These are phyloP conservation scores for Sarcomyxa edulis DNA, from an alignment of 768 basidiomycete genomes.

Conservation along the genomic window DNA sequence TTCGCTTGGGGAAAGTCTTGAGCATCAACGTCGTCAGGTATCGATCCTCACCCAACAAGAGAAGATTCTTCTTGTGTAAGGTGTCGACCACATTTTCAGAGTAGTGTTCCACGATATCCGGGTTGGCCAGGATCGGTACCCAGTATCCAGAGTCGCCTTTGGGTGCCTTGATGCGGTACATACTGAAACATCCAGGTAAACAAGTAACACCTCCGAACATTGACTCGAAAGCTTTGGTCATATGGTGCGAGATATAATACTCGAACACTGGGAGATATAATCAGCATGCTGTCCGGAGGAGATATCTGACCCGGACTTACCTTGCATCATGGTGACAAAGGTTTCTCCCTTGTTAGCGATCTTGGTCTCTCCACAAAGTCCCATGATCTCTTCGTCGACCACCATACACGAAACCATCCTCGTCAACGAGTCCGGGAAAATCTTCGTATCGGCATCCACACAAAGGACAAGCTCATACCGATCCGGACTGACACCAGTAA, in stretches of 20 bases:
- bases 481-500: constrained; percentile 93
- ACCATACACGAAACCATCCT: constrained; percentile 97
- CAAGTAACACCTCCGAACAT: constrained; percentile 99
- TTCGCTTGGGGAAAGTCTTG: constrained; percentile 99
- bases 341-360: constrained; percentile 99
- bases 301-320: constrained; percentile 38
- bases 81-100: constrained; percentile 99
- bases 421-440: constrained; percentile 96
- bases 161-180: constrained; percentile 99
- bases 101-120: constrained; percentile 97
- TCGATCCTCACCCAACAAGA: constrained; percentile 97
- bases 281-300: constrained; percentile 1
- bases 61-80: constrained; percentile 97
- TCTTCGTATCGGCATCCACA: constrained; percentile 97
- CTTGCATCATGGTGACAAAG: constrained; percentile 99
- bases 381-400: constrained; percentile 97
- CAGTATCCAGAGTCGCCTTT: constrained; percentile 94
- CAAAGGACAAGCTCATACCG: constrained; percentile 93
- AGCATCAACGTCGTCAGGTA: constrained; percentile 96
- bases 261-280: constrained; percentile 73
- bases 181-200: constrained; percentile 98
- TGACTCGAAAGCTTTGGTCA: constrained; percentile 98
- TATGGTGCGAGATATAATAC: constrained; percentile 99
- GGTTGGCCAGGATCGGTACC: constrained; percentile 98
- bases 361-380: constrained; percentile 98